Evolutionary conservation across 805 yeast species (phyloP), one percentile per base, ranked within the genome.

Genomic region (Yarrowia sp.): DNA sequence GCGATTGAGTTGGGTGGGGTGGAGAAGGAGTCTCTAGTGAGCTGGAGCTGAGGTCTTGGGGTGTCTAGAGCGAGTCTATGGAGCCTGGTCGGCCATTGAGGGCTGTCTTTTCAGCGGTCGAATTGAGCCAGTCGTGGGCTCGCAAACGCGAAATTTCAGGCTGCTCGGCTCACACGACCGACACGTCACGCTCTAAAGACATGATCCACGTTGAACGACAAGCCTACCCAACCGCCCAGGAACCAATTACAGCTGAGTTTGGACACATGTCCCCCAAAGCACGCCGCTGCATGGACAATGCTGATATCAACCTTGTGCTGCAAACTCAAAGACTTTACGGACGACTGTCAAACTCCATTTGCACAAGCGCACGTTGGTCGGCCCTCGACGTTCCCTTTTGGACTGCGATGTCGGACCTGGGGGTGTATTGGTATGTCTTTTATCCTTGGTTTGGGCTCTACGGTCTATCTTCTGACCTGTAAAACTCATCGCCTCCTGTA

Each of bases 121-220:
- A 22, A 9, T 46, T 15, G 50, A 5, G 5, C 50, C 4, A 3
- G n/a, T 3, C n/a, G 4, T 2, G 26, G 32, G n/a, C 35, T 14
- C 3, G 22, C 41, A 4, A n/a, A 53, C 32, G 59, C 35, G 59
- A 53, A 40, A 38, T 53, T 53, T 53, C 59, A 53, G 22, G 4
- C 40, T 14, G 45, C 36, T 38, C 59, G 35, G 35, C 59, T 59
- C 65, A 59, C 65, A 59, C 65, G 65, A 59, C 64, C 49, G 64
- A 56, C 64, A 56, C 64, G 64, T 56, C 64, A 56, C 64, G 64
- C 41, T 56, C 64, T 53, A 53, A 38, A 53, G 59, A 53, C 59
- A 53, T 53, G 59, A 53, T 53, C 59, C 59, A 53, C 59, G 59
- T 53, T 53, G 45, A 15, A 38, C 19, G 36, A 16, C 14, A 14